Evolutionary conservation across 257 asterid genomes (phyloP), one percentile per base, ranked within the genome.

Genomic region (Gentiana straminea): DNA sequence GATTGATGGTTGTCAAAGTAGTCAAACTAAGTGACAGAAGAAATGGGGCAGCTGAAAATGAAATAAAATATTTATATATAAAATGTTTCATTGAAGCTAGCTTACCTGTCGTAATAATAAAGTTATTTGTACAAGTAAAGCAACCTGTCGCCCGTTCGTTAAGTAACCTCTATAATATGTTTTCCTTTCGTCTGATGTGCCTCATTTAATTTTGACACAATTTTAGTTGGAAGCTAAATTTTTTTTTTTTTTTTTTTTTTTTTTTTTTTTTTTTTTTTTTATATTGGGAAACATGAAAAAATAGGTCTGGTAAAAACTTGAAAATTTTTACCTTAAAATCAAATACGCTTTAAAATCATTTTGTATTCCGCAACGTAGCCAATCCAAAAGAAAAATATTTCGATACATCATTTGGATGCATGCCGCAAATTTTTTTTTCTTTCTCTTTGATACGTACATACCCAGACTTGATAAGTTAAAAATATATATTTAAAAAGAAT

Each of bases 71-170:
- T 24, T 24, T 24, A 24, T 24, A 24, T 24, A 24, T 24, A 24
- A 24, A 24, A 24, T 24, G 24, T 24, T 24, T 24, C 24, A 24
- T 24, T 24, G 24, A 24, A 24, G 24, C 24, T 24, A 24, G 24
- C 24, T 24, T 24, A 24, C 24, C 24, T 24, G 24, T 24, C 24
- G 24, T 24, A 24, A 24, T 24, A 24, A 24, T 24, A 70, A 63
- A 41, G 50, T 52, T 47, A 73, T 63, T 74, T 77, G 89, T 81
- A 64, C 84, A 81, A 81, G 86, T 64, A 71, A 84, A 79, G 86
- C 62, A 75, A 77, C 63, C 68, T 58, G 71, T 79, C 79, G 80
- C 85, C 86, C 85, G 63, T 81, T 72, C 73, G 60, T 71, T 60
- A 81, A 79, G 85, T 69, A 81, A 81, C 81, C 81, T 62, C 69